Conservation (phyloP, 306 rosid species). For the Rubus parviflorus region DNA sequence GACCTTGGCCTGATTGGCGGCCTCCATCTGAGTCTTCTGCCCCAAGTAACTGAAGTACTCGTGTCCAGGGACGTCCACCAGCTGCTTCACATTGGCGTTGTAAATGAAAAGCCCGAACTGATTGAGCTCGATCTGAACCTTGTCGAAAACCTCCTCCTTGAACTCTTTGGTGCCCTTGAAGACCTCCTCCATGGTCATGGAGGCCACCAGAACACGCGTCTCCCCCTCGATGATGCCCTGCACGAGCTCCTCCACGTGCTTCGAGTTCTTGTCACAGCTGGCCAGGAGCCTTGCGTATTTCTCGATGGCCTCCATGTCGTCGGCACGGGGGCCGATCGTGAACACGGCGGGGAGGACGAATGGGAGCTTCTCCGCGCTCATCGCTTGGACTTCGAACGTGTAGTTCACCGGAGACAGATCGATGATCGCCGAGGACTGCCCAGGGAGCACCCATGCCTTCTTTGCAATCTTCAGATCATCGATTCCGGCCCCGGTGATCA, state of each 20-base stretch:
- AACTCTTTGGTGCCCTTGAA: slow-evolving; percentile 39
- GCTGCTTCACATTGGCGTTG: slow-evolving; percentile 44
- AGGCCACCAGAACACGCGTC: slow-evolving; percentile 60
- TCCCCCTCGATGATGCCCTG: slow-evolving; percentile 60
- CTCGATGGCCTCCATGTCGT: slow-evolving; percentile 30
- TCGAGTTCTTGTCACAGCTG: slow-evolving; percentile 33
- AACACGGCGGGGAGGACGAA: slow-evolving; percentile 54
- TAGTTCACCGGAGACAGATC: slow-evolving; percentile 58
- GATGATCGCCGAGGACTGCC: slow-evolving; percentile 28
- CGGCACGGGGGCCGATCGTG: slow-evolving; percentile 47
- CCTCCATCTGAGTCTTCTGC: slow-evolving; percentile 21
- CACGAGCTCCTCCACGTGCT: slow-evolving; percentile 47
- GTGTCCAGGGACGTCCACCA: slow-evolving; percentile 7
- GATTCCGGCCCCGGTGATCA: slow-evolving; percentile 25
- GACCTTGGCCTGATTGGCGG: slow-evolving; percentile 21
- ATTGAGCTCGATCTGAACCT: slow-evolving; percentile 49
- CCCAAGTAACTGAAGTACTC: slow-evolving; percentile 10
- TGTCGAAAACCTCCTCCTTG: slow-evolving; percentile 36
- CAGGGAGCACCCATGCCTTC: slow-evolving; percentile 47
- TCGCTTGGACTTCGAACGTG: slow-evolving; percentile 64
- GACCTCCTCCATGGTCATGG: slow-evolving; percentile 60
- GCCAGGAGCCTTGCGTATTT: slow-evolving; percentile 44
- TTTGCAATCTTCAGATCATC: slow-evolving; percentile 41
- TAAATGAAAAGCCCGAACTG: slow-evolving; percentile 57
- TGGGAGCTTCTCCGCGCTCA: slow-evolving; percentile 63